Evolutionary conservation across 306 rosid species (phyloP), one percentile per base, ranked within the genome.

Genomic region (Vigna trinervia): DNA sequence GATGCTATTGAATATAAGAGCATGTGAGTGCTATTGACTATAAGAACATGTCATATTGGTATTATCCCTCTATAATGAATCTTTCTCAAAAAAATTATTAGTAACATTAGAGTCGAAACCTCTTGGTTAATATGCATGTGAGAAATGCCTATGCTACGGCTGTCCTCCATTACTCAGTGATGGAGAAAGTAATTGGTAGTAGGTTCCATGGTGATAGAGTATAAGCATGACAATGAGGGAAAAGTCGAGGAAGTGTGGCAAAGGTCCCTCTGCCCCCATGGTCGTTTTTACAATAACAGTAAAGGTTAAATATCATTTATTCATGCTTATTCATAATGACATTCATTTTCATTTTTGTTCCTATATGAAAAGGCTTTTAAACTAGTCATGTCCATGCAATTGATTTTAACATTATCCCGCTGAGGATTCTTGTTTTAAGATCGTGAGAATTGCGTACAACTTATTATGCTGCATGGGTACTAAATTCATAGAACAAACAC

Each of bases 281-380:
- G 76, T 74, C 76, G 76, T 57, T 65, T 66, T 74, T 66, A 74
- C 71, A 74, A 46, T 36, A 74, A 47, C 54, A 57, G 63, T 45
- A n/a, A 8, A 28, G 10, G 4, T 59, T 62, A 30, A 30, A 59
- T 19, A 19, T 19, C 19, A 1, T 19, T 19, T 53, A 19, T 4
- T 19, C 4, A 23, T 53, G 12, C 28, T 5, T 60, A 30, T 60
- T 12, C 1, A 26, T 28, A 1, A 26, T 28, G 5, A 59, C 41
- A 60, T 60, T 14, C 66, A 30, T 60, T 30, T 60, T 30, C 12
- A 8, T 17, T 7, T 52, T 53, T 12, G 3, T 9, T 54, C 60
- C 14, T 54, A 9, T 54, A 54, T 12, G 26, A 54, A 9, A 19
- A 20, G 14, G 48, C 0, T 20, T 53, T 54, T 54, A 54, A 19